A percentile compares a stretch with the other conserved stretches of the same genome.
Conservation (phyloP, 768 basidiomycete species). For the Kwoniella dejecticola region DNA sequence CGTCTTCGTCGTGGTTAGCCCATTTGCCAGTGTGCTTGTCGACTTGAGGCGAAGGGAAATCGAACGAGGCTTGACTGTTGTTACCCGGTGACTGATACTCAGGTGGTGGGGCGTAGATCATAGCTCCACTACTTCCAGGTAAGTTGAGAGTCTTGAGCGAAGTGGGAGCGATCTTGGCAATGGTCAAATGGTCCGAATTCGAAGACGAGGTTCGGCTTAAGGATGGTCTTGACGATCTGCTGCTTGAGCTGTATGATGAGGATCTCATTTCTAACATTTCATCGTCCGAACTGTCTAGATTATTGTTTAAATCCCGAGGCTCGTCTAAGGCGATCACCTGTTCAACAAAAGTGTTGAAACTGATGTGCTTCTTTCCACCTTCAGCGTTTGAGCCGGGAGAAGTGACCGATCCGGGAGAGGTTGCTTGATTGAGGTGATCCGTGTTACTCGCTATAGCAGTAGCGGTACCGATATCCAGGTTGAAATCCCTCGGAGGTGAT, state of each 20-base stretch:
- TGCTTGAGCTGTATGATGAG: slow-evolving; percentile 39
- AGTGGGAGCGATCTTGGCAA: slow-evolving; percentile 75
- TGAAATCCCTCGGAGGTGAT: slow-evolving; percentile 68
- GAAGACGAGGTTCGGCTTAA: slow-evolving; percentile 44
- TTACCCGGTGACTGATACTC: slow-evolving; percentile 45
- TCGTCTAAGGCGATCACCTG: slow-evolving; percentile 72
- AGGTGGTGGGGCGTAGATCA: slow-evolving; percentile 55
- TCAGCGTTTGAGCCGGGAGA: slow-evolving; percentile 12
- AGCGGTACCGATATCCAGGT: slow-evolving; percentile 35
- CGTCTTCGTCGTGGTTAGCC: slow-evolving; percentile 56
- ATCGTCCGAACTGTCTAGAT: slow-evolving; percentile 56
- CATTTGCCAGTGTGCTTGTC: slow-evolving; percentile 39
- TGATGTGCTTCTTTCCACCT: slow-evolving; percentile 76
- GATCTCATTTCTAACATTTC: slow-evolving; percentile 71
- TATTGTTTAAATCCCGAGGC: slow-evolving; percentile 32
- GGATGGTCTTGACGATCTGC: slow-evolving; percentile 48
- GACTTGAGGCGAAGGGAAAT: slow-evolving; percentile 51
- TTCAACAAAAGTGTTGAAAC: slow-evolving; percentile 96
- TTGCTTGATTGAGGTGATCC: slow-evolving; percentile 40
- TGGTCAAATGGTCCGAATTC: slow-evolving; percentile 65
- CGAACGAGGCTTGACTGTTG: slow-evolving; percentile 20
- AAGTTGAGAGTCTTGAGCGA: slow-evolving; percentile 72
- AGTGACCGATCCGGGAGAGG: not conserved
- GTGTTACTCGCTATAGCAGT: slow-evolving; percentile 30
- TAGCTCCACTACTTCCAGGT: slow-evolving; percentile 48